A percentile compares a stretch with the other conserved stretches of the same genome.
phyloP scores from a whole-genome alignment of 2,329 filamentous ascomycete species.

The Aureobasidium subglaciale region DNA sequence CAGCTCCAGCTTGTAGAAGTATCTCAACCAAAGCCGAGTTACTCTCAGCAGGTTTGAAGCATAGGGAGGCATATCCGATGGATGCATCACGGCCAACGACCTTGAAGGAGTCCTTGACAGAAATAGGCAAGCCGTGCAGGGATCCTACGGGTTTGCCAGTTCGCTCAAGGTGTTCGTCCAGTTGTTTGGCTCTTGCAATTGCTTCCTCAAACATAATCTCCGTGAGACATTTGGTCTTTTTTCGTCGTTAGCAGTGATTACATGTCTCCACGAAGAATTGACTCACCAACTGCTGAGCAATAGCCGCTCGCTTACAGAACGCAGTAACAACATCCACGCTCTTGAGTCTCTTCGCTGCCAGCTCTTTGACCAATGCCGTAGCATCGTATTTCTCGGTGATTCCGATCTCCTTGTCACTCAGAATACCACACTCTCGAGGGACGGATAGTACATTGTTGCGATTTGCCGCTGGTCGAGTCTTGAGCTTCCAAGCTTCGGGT shows the following conservation, averaged over 20 bases:
- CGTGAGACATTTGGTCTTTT: conserved; percentile 38
- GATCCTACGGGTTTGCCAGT: conserved; percentile 35
- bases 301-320: conserved; percentile 42
- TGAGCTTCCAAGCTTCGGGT: conserved; percentile 39
- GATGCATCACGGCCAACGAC: conserved; percentile 31
- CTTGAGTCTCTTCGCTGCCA: conserved; percentile 24
- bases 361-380: neutral
- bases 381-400: conserved; percentile 3
- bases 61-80: conserved; percentile 36
- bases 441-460: conserved; percentile 40
- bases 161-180: conserved; percentile 34
- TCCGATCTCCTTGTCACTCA: neutral
- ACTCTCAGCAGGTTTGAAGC: conserved; percentile 35
- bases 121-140: conserved; percentile 47
- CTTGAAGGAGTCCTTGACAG: conserved; percentile 41
- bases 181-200: conserved; percentile 32
- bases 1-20: conserved; percentile 40
- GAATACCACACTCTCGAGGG: conserved; percentile 42
- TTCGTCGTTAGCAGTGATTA: no score
- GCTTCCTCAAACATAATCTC: conserved; percentile 34
- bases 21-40: conserved; percentile 38
- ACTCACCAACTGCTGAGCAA: conserved; percentile 37
- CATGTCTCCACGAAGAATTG: neutral
- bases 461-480: conserved; percentile 21
- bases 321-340: conserved; percentile 34